phyloP scores from a whole-genome alignment of 2,329 filamentous ascomycete species.

The Pezicula rhizophila region DNA sequence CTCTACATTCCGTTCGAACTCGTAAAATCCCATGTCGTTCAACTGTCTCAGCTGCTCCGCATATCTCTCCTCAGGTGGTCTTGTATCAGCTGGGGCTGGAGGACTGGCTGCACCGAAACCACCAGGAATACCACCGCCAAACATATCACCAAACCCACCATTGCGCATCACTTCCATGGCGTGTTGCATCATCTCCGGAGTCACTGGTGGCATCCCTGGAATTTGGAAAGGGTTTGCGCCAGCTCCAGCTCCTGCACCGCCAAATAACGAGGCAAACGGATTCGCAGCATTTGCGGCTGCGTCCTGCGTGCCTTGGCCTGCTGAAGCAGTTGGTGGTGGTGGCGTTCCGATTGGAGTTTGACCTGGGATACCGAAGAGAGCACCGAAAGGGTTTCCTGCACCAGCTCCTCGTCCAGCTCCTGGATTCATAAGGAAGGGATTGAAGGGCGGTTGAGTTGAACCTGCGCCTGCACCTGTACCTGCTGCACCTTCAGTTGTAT shows the following conservation, averaged over 20 bases:
- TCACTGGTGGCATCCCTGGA: constrained; percentile 40
- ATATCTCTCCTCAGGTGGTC: constrained; percentile 90
- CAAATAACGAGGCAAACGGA: constrained; percentile 63
- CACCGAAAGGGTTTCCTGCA: constrained; percentile 54
- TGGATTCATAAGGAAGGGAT: constrained; percentile 22
- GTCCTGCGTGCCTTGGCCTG: constrained; percentile 7
- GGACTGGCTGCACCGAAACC: constrained; percentile 29
- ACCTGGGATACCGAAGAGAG: constrained; percentile 42
- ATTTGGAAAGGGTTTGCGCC: constrained; percentile 35
- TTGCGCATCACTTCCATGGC: constrained; percentile 39
- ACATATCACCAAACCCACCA: constrained; percentile 32
- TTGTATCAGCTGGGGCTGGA: constrained; percentile 64
- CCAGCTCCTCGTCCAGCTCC: constrained; percentile 26
- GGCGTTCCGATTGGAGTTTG: constrained; percentile 25
- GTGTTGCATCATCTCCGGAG: constrained; percentile 50
- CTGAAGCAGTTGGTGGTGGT: constrained; percentile 22
- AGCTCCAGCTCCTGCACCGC: constrained; percentile 30
- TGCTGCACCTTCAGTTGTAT: constrained; percentile 60
- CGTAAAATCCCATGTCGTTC: constrained; percentile 98
- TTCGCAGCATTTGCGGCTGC: constrained; percentile 42
- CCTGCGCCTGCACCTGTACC: constrained; percentile 22
- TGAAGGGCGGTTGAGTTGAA: constrained; percentile 18
- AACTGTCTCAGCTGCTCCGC: constrained; percentile 84
- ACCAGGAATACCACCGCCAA: constrained; percentile 33
- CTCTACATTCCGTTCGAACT: constrained; percentile 89